Evolutionary conservation across 1,139 yeast species (phyloP), one percentile per base, ranked within the genome.

Genomic region (Yamadazyma conglobata): DNA sequence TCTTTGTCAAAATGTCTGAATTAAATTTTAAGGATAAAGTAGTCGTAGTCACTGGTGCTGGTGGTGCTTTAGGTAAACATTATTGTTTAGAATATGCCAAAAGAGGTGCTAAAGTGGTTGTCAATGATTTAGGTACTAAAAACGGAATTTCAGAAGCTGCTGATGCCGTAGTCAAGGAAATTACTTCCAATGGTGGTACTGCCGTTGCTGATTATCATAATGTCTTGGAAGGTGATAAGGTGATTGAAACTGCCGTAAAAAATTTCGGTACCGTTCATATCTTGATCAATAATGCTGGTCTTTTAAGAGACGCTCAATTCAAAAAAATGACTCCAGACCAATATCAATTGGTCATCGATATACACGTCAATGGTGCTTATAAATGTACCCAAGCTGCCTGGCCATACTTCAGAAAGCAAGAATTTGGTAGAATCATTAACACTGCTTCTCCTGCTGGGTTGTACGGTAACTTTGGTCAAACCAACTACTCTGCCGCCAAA

Each of bases 361-460:
- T 91, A 32, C 98, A 91, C 60, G 70, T 89, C 37, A 82, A 77
- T 48, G 97, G 96, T 50, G 86, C 96, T 13, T 89, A 72, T 64
- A 81, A 79, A 63, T 79, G 86, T 33, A 80, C 96, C 32, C 73
- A 74, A 48, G 93, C 95, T 19, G 96, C 96, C 27, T 91, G 97
- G 97, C 91, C 94, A 15, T 70, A 83, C 55, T 77, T 91, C 68
- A 78, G 78, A 53, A 66, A 84, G 48, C 97, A 91, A 60, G 74
- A 76, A 42, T 91, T 67, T 54, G 98, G 98, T 44, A 73, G 97
- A 50, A 73, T 91, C 48, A 64, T 91, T 50, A 89, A 87, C 70
- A 89, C 97, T 13, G 79, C 95, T 26, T 88, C 96, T 5, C 96
- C 97, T 16, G 97, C 97, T 28, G 97, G 97, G 22, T 70, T 91